Evolutionary conservation across 768 basidiomycete species (phyloP).

Genomic region (Hygrophorus russula): DNA sequence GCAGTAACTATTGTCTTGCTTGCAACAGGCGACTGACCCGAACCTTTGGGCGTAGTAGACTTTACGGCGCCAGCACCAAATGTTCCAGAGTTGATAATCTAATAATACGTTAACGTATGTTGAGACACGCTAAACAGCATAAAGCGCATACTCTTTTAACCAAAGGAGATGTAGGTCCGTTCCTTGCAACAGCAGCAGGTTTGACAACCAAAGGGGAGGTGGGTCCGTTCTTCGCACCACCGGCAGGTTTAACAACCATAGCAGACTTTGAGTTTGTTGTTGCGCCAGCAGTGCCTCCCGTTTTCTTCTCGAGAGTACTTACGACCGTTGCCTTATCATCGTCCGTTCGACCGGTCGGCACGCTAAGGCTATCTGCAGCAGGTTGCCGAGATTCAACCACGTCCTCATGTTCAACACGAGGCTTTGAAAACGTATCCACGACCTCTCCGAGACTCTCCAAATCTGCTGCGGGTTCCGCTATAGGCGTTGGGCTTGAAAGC

Average conservation of each 20-base stretch:
- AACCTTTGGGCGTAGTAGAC: constrained; percentile 13
- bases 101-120: constrained; percentile 8
- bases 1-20: constrained; percentile 16
- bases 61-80: constrained; percentile 50
- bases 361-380: constrained; percentile 9
- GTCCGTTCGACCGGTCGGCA: constrained; percentile 6
- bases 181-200: constrained; percentile 27
- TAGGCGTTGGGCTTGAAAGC: no score
- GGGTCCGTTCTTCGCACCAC: neutral
- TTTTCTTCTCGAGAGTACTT: constrained; percentile 9
- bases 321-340: constrained; percentile 6
- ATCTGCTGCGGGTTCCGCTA: no score
- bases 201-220: constrained; percentile 28
- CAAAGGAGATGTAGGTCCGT: constrained; percentile 37
- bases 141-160: constrained; percentile 52
- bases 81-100: constrained; percentile 59
- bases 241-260: neutral
- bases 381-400: constrained; percentile 12
- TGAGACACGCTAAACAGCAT: constrained; percentile 6
- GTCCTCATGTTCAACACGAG: constrained; percentile 22
- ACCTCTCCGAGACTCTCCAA: neutral
- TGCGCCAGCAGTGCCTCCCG: constrained; percentile 15
- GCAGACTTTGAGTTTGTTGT: constrained; percentile 21
- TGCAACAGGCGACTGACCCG: constrained; percentile 5
- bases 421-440: constrained; percentile 6